Evolutionary conservation across 1,284 basidiomycete genomes (phyloP), one percentile per base, ranked within the genome.

Genomic region (Ganoderma boninense): DNA sequence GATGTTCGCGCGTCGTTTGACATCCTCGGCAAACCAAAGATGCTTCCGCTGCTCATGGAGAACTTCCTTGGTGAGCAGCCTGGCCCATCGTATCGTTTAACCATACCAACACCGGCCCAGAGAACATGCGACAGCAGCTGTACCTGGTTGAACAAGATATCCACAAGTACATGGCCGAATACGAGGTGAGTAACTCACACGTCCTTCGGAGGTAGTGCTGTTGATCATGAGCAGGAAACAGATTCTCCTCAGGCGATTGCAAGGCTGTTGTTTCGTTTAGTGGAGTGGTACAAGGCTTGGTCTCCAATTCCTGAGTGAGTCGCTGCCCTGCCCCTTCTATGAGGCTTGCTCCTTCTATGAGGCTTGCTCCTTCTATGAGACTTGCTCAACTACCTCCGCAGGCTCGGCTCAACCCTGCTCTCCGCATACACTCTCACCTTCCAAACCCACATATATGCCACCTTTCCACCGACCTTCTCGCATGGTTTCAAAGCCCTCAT

Each of bases 251-350:
- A 83, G 62, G 77, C 86, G 40, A 84, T 93, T 18, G 83, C 83
- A 10, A 79, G 81, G 56, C 85, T 93, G 43, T 82, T 93, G 1
- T 83, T 84, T 70, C 84, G 89, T 52, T 78, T 92, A 11, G 81
- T 88, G 23, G 86, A 89, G 42, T 93, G 92, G 92, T 91, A 89
- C 76, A 85, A 84, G 43, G 85, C 87, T 20, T 93, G 92, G 91
- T 82, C 84, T 35, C 91, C 91, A 1, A 80, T 82, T 66, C 76
- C 85, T 77, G 91, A 92, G 86, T 87, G 79, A 80, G 81, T 82
- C 35, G 16, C 40, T 43, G 14, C 46, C 61, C 56, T 49, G 49
- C 11, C 62, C 40, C 54, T 49, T 35, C 20, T 23, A 32, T 32
- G 32, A 44, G 23, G 29, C 57, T 65, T 68, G 64, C 64, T 61